These are phyloP conservation scores for Nymphaea thermarum DNA, from an alignment of 164 flowering plant species.

Conservation along the genomic window DNA sequence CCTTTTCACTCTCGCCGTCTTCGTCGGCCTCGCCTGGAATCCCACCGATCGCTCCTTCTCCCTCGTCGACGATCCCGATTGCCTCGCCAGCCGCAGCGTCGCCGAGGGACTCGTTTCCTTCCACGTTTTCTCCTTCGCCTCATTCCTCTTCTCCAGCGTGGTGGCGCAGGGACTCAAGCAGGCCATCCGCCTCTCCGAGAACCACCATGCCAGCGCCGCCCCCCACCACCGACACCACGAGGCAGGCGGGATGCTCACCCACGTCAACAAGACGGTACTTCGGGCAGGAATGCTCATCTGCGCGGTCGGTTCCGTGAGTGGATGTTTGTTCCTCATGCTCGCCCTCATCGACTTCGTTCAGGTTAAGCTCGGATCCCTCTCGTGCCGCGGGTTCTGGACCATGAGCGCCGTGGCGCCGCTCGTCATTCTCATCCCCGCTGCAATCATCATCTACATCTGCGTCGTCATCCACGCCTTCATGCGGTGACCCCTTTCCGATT, in stretches of 20 bases:
- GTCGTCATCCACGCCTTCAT: slow-evolving; percentile 42
- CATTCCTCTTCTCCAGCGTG: slow-evolving; percentile 87
- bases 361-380: slow-evolving; percentile 65
- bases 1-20: slow-evolving; percentile 70
- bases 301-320: slow-evolving; percentile 54
- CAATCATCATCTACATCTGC: slow-evolving; percentile 40
- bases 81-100: slow-evolving; percentile 20
- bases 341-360: slow-evolving; percentile 68
- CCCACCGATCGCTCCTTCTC: slow-evolving; percentile 31
- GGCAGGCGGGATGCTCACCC: slow-evolving; percentile 12
- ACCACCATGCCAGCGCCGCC: background rate
- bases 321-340: slow-evolving; percentile 63
- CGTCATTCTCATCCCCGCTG: slow-evolving; percentile 50
- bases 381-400: slow-evolving; percentile 35
- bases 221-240: background rate
- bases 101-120: slow-evolving; percentile 43
- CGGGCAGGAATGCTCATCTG: slow-evolving; percentile 45
- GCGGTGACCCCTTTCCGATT: slow-evolving; percentile 17
- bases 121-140: slow-evolving; percentile 83
- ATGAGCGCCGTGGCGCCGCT: slow-evolving; percentile 52
- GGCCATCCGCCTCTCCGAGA: slow-evolving; percentile 23
- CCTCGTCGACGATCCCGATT: slow-evolving; percentile 21
- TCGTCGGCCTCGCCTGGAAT: slow-evolving; percentile 72
- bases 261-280: slow-evolving; percentile 31
- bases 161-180: slow-evolving; percentile 65